Base-by-base conservation (phyloP, 169 alveolate species). In the Eimeria zaria region DNA sequence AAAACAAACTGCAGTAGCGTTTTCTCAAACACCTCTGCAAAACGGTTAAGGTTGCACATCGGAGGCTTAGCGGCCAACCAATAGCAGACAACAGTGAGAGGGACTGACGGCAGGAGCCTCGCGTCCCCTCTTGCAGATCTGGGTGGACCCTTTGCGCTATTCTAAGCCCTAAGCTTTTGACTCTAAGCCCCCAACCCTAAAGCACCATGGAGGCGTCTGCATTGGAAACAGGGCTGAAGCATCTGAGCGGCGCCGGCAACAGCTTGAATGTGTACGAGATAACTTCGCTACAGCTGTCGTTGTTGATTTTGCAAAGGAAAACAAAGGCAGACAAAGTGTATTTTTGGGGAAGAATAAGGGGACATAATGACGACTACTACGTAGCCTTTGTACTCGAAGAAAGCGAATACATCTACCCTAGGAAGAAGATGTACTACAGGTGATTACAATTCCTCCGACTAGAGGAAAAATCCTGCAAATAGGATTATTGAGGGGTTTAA, bases 371-470 rank as follows among this genome's bases (percentile, higher is more conserved):
- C 33, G 96, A 91, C 58, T 91, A 91, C 91, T 91, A 78, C 84
- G n/a, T 91, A 44, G 76, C 91, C 22, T 91, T 78, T 48, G 58
- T 62, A 24, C 58, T 91, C 44, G 88, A 71, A 44, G 96, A 78
- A 55, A 84, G 89, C 91, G 91, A 78, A 33, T n/a, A 55, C 33
- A 39, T 58, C 30, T 91, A 78, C 60, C 96, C 96, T 24, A 76
- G 30, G 64, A 91, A 91, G 73, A 91, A 91, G 58, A 55, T 91
- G 67, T 91, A 44, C 58, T 91, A n/a, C 73, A 91, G 96, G 96
- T 91, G 14, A 69, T 0, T 33, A 8, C 80, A 0, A 33, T 20
- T 60, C 30, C 69, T 60, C 30, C 69, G 22, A 11, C 22, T 14
- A 53, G 60, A 7, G 60, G 22, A 60, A 60, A 0, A 60, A 11